These are phyloP conservation scores for Knoxia roxburghii DNA, from an alignment of 257 asterid species.

Conservation along the genomic window DNA sequence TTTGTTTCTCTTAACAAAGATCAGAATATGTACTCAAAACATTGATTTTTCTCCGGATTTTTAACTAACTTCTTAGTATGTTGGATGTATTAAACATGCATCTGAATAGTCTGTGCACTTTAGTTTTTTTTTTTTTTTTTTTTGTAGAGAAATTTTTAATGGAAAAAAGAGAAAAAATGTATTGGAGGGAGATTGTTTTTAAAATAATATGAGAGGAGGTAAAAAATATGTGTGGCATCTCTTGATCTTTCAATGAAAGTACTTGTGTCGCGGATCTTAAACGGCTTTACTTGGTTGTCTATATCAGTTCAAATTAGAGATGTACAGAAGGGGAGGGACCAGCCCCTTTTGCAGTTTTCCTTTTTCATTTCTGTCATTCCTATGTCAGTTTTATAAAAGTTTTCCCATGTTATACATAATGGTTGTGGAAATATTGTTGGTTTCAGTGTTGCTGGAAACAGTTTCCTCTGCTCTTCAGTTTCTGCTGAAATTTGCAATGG, in stretches of 20 bases:
- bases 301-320: not conserved
- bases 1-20: not conserved
- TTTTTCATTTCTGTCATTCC: not conserved
- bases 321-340: not conserved
- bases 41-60: no score
- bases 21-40: no score
- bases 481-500: constrained; percentile 50
- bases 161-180: no score
- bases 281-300: not conserved
- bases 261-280: not conserved
- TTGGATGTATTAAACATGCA: not conserved
- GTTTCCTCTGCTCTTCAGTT: constrained; percentile 61
- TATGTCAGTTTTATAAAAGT: not conserved
- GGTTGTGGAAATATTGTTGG: constrained; percentile 16
- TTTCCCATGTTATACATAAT: not conserved
- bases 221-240: not conserved
- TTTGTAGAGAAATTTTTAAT: no score
- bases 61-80: not conserved
- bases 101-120: not conserved
- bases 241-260: not conserved
- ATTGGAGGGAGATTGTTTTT: no score
- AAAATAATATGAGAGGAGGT: no score
- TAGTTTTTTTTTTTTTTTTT: no score
- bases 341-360: not conserved
- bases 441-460: constrained; percentile 82